Base-by-base conservation (phyloP, 257 asterid species). In the Jacaranda mimosifolia region DNA sequence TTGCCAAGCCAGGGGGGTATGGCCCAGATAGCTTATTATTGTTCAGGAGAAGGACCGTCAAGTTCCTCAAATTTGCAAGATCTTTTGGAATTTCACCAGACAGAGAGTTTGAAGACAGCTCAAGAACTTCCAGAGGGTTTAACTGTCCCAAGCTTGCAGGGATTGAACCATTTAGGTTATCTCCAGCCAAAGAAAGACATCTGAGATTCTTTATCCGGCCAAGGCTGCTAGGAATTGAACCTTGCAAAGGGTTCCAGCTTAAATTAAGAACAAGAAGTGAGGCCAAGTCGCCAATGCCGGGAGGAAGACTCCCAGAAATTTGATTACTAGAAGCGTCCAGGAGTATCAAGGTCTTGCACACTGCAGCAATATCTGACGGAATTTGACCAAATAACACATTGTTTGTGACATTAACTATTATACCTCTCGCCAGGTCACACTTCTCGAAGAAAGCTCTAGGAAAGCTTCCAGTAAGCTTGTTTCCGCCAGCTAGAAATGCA, bases 401-500 rank as follows among this genome's bases (percentile, higher is more conserved):
- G 76, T 71, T 73, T 49, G 91, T 91, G 81, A 91, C 85, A 70
- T 95, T 86, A n/a, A 93, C 68, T 70, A 90, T 76, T 81, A 90
- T 72, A 68, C 92, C 91, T 51, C 84, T 82, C 84, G 87, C 84
- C 75, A 76, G 84, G 76, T 83, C 93, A 79, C 99, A 95, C 82
- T 86, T 84, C 74, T 85, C 91, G 21, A 86, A 88, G 74, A 91
- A 76, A 70, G 74, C 72, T 66, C 81, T 86, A 13, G 94, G 84
- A 84, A 96, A 85, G 77, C 72, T 75, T 74, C 97, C 99, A 13
- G 88, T 83, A 39, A 96, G 87, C 84, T 77, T 86, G 89, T 96
- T 96, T 46, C 79, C 77, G 40, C 97, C 94, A 8, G 94, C 97
- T 74, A 91, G 90, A 80, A 89, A 93, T 10, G 95, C 97, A 71